Evolutionary conservation across 352 stramenopile species (phyloP), one percentile per base, ranked within the genome.

Genomic region (Pythium catenulatum): DNA sequence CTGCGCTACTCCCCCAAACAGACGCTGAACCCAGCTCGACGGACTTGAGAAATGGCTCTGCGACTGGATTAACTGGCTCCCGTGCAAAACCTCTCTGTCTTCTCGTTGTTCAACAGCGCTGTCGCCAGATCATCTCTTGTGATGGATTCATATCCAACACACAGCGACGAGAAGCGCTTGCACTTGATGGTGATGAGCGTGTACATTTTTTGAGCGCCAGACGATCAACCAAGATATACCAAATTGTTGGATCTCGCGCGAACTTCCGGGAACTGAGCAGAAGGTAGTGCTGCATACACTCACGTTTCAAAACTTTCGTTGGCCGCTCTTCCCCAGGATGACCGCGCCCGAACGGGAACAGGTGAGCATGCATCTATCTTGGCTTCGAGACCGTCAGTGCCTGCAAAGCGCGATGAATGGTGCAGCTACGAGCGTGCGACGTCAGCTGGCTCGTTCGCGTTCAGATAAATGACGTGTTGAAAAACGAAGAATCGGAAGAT

Each of bases 171-270:
- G 34, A 36, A 48, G 41, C 69, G n/a, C 39, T 21, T 43, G 46
- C 69, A 65, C 45, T 78, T 78, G 6, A 78, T 48, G 11, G 69
- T 25, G 5, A 48, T 65, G 3, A 78, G 46, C 9, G 45, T 78
- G 46, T 78, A 78, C 69, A 65, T 78, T 11, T 78, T 48, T 78
- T 30, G 19, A 78, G 43, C 30, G 69, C 48, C 13, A 78, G 34
- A 30, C 69, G 69, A 46, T 30, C 41, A n/a, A 78, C 63, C 25
- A 32, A 41, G 6, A 48, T 78, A 21, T 65, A 32, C 27, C 63
- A 14, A 41, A 78, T 65, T 19, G 69, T 78, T 45, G 69, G 45
- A 39, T 78, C 43, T 65, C 46, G 32, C 21, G 69, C 69, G 32
- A 63, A 78, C 27, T 19, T 13, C 27, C 69, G 5, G 4, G 69